Conservation (phyloP, 2,329 filamentous ascomycete genomes). For the Nigrospora oryzae region DNA sequence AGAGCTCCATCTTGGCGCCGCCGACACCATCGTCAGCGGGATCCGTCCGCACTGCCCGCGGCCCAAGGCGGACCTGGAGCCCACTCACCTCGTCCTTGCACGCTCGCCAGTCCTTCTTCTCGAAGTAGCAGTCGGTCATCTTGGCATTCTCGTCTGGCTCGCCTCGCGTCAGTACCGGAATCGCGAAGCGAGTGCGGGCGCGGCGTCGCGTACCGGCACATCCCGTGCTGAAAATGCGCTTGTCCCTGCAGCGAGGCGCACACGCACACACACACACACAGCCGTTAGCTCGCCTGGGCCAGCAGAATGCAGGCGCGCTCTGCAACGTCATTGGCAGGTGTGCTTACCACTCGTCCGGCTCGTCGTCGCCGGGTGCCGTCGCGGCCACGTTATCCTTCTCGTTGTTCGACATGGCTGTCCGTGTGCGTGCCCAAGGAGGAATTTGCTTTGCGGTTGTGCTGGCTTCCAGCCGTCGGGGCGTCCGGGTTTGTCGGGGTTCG, state of each 20-base stretch:
- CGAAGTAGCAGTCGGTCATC: slow-evolving; percentile 92
- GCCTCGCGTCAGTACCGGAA: neutral
- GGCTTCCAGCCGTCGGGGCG: no score
- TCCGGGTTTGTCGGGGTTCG: no score
- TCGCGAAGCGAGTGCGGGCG: neutral
- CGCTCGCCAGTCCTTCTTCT: slow-evolving; percentile 89
- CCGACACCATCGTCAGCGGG: slow-evolving; percentile 4
- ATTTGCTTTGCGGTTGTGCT: no score
- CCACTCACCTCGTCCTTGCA: slow-evolving; percentile 77
- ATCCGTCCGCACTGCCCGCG: neutral
- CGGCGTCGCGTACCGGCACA: slow-evolving; percentile 60
- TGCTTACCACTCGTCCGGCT: slow-evolving; percentile 87
- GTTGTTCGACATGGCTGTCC: slow-evolving; percentile 44
- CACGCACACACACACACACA: slow-evolving; percentile 1
- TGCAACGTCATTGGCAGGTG: neutral
- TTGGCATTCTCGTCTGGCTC: slow-evolving; percentile 71
- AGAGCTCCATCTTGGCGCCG: slow-evolving; percentile 70
- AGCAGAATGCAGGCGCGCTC: neutral
- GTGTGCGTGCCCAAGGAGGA: no score
- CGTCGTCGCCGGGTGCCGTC: slow-evolving; percentile 58
- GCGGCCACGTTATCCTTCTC: slow-evolving; percentile 37
- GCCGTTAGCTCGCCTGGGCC: neutral
- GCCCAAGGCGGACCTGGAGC: neutral
- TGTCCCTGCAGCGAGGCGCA: slow-evolving; percentile 60
- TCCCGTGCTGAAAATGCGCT: slow-evolving; percentile 93